These are phyloP conservation scores for Gastrodia elata DNA, from an alignment of 106 monocot genomes.

Conservation along the genomic window DNA sequence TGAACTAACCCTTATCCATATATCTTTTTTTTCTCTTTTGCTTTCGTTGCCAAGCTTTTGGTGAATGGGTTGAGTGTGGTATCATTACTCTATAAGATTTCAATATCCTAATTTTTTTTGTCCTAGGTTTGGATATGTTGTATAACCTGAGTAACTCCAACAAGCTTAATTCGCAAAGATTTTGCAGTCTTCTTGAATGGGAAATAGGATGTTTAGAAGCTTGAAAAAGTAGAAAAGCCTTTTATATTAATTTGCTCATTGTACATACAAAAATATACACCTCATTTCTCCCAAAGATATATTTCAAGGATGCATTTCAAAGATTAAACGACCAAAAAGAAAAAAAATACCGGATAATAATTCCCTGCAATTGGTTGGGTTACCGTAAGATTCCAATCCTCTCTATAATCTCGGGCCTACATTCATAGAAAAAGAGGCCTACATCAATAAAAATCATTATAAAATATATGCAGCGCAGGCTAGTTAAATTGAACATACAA, in stretches of 20 bases:
- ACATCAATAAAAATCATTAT: neutral
- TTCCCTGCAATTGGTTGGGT: slow-evolving; percentile 86
- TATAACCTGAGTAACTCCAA: neutral
- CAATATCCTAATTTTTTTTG: neutral
- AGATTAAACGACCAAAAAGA: neutral
- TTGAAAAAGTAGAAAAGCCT: neutral
- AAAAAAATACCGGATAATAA: slow-evolving; percentile 68
- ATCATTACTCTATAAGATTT: neutral
- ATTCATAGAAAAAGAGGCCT: neutral
- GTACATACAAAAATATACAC: neutral
- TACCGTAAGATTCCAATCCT: slow-evolving; percentile 74
- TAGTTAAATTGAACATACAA: no score
- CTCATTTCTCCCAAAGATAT: neutral
- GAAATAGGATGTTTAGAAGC: neutral
- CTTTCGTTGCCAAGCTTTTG: neutral
- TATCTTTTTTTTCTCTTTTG: no score
- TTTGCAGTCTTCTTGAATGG: neutral
- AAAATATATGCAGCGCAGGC: neutral
- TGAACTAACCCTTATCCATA: no score
- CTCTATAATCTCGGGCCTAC: slow-evolving; percentile 65
- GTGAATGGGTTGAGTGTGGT: no score
- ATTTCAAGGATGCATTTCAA: neutral
- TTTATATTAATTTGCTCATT: neutral
- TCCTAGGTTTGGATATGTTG: neutral
- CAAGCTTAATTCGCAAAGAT: neutral